Evolutionary conservation across 345 rosid species (phyloP), one percentile per base, ranked within the genome.

Genomic region (Rhodomyrtus tomentosa): DNA sequence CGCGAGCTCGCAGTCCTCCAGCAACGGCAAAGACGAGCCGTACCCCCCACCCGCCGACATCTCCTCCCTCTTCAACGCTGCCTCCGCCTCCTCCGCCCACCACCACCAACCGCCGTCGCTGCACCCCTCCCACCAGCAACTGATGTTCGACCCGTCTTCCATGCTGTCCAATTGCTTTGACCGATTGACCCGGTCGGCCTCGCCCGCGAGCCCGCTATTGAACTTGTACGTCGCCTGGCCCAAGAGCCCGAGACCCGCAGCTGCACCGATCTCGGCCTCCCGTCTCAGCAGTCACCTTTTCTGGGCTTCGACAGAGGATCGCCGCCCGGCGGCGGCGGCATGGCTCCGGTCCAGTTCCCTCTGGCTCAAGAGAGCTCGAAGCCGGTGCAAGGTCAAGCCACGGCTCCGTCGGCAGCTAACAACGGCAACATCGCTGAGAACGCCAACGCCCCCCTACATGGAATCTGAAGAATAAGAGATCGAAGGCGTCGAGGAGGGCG

Each of bases 401-500:
- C 80, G 54, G 54, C 25, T 18, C 45, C 79, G 79, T 36, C 79
- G 79, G 79, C 45, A 59, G 90, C 86, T 83, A 84, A 89, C n/a
- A 81, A 83, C 87, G 84, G 72, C 83, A 82, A 55, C 87, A 87
- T 86, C 86, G 84, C 82, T 86, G 51, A 54, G 87, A 81, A 68
- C 88, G 84, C 38, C 82, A 73, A 53, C 83, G 80, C 81, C 81
- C 50, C 81, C 50, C 84, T 59, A 89, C 53, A 49, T 91, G 94
- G 55, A 95, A 94, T 83, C 90, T 96, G 53, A 96, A 95, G 93
- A 96, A n/a, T n/a, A n/a, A 96, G 90, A 91, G 99, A 84, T 90
- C 98, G 9, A 89, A 98, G 86, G 98, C 98, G 32, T 94, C 99
- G 1, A 88, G 98, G 90, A 91, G 98, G 87, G 99, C 98, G 81